Evolutionary conservation across 306 rosid species (phyloP).

Genomic region (Hylodesmum podocarpum): DNA sequence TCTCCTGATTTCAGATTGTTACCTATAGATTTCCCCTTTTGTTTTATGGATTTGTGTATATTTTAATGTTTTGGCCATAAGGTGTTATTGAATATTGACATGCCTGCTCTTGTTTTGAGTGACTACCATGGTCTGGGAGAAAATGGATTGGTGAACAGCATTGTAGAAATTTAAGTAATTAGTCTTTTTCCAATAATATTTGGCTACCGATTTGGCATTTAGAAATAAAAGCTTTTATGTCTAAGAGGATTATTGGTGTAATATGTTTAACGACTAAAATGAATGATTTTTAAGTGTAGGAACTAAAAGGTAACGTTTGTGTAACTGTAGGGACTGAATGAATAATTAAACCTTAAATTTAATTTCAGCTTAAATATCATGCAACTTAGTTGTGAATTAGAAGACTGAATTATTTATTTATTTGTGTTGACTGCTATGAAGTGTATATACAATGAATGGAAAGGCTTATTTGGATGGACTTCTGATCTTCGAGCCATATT

Average conservation of each 20-base stretch:
- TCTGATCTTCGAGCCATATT: constrained; percentile 76
- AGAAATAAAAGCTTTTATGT: not conserved
- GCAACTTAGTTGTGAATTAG: not conserved
- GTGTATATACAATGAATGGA: constrained; percentile 89
- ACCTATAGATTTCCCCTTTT: not conserved
- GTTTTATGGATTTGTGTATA: not conserved
- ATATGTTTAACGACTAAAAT: too few species aligned
- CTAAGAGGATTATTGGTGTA: too few species aligned
- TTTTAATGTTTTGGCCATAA: constrained; percentile 15
- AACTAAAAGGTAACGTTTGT: too few species aligned
- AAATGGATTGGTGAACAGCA: not conserved
- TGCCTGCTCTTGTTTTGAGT: not conserved
- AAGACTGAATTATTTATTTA: not conserved
- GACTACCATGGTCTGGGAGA: not conserved
- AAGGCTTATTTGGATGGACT: constrained; percentile 79
- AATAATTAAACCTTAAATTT: constrained; percentile 3
- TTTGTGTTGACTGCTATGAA: constrained; percentile 28
- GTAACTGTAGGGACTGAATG: too few species aligned
- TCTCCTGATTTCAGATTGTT: not conserved
- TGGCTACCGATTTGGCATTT: not conserved
- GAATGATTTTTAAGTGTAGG: too few species aligned
- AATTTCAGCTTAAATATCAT: not conserved
- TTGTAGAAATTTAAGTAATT: not conserved
- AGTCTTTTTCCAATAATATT: not conserved
- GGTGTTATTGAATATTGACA: not conserved